These are phyloP conservation scores for Fraxinus albicans DNA, from an alignment of 305 asterid genomes.

Conservation along the genomic window DNA sequence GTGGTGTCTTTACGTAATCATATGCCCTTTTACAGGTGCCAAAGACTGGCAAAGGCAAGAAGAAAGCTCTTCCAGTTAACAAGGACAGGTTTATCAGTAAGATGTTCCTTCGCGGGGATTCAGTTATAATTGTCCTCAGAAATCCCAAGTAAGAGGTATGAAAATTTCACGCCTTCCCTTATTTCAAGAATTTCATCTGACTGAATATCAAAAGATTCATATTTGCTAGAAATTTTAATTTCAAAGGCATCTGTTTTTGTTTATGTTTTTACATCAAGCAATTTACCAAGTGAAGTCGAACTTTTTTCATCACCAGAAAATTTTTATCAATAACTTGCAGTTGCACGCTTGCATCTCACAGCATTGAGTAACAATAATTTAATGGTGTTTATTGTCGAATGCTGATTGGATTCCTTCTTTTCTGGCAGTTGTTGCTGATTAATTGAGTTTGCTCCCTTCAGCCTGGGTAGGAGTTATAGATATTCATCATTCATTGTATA, in stretches of 20 bases:
- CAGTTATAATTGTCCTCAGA: constrained; percentile 86
- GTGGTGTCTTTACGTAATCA: constrained; percentile 3
- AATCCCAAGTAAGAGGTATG: constrained; percentile 72
- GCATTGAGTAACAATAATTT: not conserved
- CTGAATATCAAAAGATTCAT: not conserved
- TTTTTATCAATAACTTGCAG: not conserved
- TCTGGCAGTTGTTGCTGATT: not conserved
- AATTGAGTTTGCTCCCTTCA: not conserved
- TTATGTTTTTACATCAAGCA: not conserved
- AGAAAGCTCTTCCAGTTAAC: constrained; percentile 88
- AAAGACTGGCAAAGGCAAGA: constrained; percentile 95
- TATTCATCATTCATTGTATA: not conserved
- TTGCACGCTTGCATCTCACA: not conserved
- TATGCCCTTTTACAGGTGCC: constrained; percentile 50
- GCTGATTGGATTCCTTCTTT: not conserved
- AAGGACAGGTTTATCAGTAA: constrained; percentile 89
- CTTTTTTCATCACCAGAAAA: not conserved
- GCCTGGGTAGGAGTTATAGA: not conserved
- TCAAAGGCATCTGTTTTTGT: not conserved
- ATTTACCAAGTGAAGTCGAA: not conserved
- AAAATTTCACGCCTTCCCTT: not conserved
- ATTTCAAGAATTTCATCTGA: not conserved
- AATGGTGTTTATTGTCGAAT: not conserved
- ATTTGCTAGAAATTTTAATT: not conserved
- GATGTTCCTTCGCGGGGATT: constrained; percentile 97